A percentile compares a stretch with the other conserved stretches of the same genome.
phyloP scores from a whole-genome alignment of 495 filamentous ascomycete species.

The Xylaria grammica region DNA sequence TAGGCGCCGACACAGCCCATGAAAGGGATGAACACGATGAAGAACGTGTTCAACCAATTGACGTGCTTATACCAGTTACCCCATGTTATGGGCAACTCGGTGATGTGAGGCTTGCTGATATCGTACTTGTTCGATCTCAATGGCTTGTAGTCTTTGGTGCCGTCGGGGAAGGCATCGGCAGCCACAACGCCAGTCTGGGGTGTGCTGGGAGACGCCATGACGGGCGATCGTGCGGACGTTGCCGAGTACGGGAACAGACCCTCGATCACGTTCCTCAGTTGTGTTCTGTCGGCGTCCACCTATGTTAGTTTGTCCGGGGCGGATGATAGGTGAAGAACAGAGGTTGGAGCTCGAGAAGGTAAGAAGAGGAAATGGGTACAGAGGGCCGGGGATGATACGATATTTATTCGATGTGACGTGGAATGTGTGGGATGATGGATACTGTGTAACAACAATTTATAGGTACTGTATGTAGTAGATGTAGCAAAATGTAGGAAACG shows the following conservation, averaged over 20 bases:
- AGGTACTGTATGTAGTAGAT: not conserved
- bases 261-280: no score
- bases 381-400: conserved; percentile 17
- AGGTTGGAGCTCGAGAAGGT: conserved; percentile 4
- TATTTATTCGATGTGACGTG: conserved; percentile 12
- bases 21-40: conserved; percentile 86
- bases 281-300: not conserved
- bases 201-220: conserved; percentile 51
- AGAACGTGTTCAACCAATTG: conserved; percentile 89
- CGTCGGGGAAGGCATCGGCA: conserved; percentile 50
- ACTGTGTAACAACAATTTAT: not conserved
- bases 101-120: conserved; percentile 57
- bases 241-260: conserved; percentile 28
- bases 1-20: conserved; percentile 75
- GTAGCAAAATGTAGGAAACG: not conserved
- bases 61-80: conserved; percentile 96
- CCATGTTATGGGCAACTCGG: conserved; percentile 72
- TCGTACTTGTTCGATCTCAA: conserved; percentile 53
- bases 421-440: not conserved
- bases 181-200: conserved; percentile 30
- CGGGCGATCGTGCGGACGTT: conserved; percentile 19
- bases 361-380: not conserved
- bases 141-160: conserved; percentile 55
- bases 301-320: conserved; percentile 1
- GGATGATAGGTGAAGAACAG: not conserved